These are phyloP conservation scores for Geranomyces michiganensis DNA, from an alignment of 192 early-diverging fungal species.

Conservation along the genomic window DNA sequence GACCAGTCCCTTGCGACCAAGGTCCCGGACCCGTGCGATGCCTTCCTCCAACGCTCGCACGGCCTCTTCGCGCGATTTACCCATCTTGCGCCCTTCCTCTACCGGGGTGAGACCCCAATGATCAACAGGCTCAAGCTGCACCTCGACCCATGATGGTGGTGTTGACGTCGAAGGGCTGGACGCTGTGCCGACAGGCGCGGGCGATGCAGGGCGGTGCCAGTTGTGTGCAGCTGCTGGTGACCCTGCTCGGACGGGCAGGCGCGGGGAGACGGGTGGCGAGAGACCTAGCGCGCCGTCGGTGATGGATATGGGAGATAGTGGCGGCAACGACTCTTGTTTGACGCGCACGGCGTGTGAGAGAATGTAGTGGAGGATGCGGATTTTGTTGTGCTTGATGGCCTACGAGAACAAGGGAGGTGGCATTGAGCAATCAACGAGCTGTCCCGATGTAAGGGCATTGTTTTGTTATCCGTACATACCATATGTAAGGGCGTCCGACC, in stretches of 20 bases:
- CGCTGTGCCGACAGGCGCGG: background rate
- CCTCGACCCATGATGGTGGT: conserved; percentile 27
- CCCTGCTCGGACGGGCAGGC: no score
- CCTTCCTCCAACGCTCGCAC: conserved; percentile 19
- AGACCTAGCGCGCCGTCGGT: background rate
- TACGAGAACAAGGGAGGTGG: background rate
- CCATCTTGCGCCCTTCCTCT: conserved; percentile 27
- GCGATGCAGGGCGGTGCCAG: conserved; percentile 22
- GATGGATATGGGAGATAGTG: background rate
- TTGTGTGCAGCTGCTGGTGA: background rate
- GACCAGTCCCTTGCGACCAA: background rate
- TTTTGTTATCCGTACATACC: conserved; percentile 27
- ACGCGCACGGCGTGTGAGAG: conserved; percentile 20
- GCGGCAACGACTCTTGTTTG: background rate
- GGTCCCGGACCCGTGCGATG: background rate
- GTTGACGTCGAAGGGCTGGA: background rate
- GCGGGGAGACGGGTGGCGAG: background rate
- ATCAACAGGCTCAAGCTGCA: conserved; percentile 41
- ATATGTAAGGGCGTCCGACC: conserved; percentile 71
- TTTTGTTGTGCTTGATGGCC: conserved; percentile 13
- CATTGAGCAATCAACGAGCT: background rate
- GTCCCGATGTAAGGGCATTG: background rate
- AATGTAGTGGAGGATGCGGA: conserved; percentile 18
- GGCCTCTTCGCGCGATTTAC: conserved; percentile 15
- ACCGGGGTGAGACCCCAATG: conserved; percentile 40